phyloP scores from a whole-genome alignment of 257 asterid genomes.

The Scutellaria barbata region DNA sequence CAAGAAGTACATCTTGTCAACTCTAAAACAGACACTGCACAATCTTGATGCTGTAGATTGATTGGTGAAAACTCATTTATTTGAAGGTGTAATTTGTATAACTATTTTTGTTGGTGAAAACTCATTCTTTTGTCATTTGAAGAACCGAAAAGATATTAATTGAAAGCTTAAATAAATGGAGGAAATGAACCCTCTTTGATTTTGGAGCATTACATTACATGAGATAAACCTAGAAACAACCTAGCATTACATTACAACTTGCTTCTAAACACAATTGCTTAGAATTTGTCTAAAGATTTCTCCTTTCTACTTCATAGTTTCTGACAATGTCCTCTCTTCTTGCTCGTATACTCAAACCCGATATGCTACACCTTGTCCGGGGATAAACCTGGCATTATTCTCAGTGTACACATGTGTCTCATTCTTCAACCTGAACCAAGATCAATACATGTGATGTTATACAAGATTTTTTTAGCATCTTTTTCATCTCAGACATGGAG shows the following conservation, averaged over 20 bases:
- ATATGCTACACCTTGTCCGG: slow-evolving; percentile 84
- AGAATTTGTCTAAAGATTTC: background rate
- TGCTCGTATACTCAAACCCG: slow-evolving; percentile 47
- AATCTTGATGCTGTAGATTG: slow-evolving; percentile 10
- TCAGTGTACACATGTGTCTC: slow-evolving; percentile 95
- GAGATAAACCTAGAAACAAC: slow-evolving; percentile 41
- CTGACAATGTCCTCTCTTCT: slow-evolving; percentile 23
- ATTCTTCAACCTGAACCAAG: slow-evolving; percentile 65
- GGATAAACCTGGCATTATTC: slow-evolving; percentile 93
- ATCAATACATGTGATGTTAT: background rate
- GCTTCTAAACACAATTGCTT: slow-evolving; percentile 40
- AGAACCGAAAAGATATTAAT: background rate
- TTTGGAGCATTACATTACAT: slow-evolving; percentile 49
- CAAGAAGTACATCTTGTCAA: slow-evolving; percentile 69
- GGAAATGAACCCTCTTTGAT: slow-evolving; percentile 35
- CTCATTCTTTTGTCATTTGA: too few relatives aligned
- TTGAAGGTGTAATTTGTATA: too few relatives aligned
- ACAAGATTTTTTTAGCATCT: too few relatives aligned
- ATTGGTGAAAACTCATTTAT: too few relatives aligned
- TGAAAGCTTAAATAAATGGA: slow-evolving; percentile 34
- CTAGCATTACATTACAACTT: slow-evolving; percentile 31
- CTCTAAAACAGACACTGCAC: slow-evolving; percentile 36
- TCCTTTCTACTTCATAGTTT: slow-evolving; percentile 22
- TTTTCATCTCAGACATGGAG: background rate
- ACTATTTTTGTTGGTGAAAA: too few relatives aligned